A percentile compares a stretch with the other conserved stretches of the same genome.
These are phyloP conservation scores for Eimeria sp. DNA, from an alignment of 169 alveolate genomes.

Conservation along the genomic window DNA sequence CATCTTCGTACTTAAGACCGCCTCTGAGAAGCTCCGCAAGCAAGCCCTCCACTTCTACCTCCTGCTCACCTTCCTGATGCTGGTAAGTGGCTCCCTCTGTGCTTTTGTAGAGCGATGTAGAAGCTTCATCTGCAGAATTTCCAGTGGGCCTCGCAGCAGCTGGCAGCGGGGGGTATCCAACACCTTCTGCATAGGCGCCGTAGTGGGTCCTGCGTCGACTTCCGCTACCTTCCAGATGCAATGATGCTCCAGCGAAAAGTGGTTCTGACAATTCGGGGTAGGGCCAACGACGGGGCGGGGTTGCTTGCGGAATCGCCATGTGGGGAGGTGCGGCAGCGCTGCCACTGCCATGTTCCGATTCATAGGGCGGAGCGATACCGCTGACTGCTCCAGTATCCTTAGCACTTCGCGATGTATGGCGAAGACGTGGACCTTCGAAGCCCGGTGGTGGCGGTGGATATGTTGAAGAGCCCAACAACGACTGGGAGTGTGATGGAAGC, in stretches of 20 bases:
- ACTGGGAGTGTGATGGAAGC: background rate
- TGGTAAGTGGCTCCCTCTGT: background rate
- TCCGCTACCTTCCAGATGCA: background rate
- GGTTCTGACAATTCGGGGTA: background rate
- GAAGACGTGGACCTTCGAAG: background rate
- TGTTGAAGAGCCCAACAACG: background rate
- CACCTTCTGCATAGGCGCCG: background rate
- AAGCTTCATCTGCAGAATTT: background rate
- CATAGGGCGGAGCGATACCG: background rate
- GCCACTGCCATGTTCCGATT: background rate
- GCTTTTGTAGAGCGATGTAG: background rate
- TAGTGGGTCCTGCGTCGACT: background rate
- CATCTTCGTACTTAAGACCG: background rate
- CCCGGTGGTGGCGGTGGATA: background rate
- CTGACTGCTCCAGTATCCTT: background rate
- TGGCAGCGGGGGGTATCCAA: background rate
- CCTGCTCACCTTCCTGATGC: background rate
- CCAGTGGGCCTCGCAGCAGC: background rate
- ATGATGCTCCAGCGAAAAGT: background rate
- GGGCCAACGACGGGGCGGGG: background rate
- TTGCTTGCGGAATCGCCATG: too few relatives aligned
- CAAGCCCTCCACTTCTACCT: background rate
- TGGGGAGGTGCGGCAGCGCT: too few relatives aligned
- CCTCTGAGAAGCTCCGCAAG: background rate
- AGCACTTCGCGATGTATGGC: background rate